Evolutionary conservation across 108 stramenopile genomes (phyloP).

Genomic region (Chaetoceros tenuissimus): DNA sequence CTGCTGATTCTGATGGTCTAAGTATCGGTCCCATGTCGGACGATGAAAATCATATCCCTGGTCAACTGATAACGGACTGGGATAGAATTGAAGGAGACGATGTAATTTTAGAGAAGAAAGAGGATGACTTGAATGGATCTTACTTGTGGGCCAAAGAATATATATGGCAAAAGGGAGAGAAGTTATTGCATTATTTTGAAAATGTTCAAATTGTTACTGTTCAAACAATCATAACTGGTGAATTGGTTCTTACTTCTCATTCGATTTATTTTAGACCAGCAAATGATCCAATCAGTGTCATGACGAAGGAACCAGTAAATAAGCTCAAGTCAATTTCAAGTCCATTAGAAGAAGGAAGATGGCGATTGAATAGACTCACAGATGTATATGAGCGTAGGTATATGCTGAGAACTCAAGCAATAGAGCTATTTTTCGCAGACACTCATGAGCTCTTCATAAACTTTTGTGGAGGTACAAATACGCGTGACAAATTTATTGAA

Average conservation of each 20-base stretch:
- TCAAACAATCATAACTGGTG: constrained; percentile 44
- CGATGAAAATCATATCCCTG: not conserved
- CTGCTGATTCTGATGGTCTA: constrained; percentile 31
- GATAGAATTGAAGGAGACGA: constrained; percentile 36
- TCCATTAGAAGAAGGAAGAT: constrained; percentile 32
- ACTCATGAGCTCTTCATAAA: constrained; percentile 79
- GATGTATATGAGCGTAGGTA: constrained; percentile 87
- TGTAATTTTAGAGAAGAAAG: constrained; percentile 11
- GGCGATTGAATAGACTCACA: constrained; percentile 60
- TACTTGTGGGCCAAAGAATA: constrained; percentile 71
- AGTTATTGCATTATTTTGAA: constrained; percentile 60
- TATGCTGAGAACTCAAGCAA: constrained; percentile 79
- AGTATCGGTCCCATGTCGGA: constrained; percentile 17
- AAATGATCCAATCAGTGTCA: constrained; percentile 46
- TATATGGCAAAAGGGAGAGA: constrained; percentile 65
- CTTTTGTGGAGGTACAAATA: constrained; percentile 62
- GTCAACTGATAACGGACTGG: constrained; percentile 18
- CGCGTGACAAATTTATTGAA: constrained; percentile 67
- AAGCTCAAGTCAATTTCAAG: constrained; percentile 19
- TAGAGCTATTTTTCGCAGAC: constrained; percentile 90
- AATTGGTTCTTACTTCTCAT: constrained; percentile 66
- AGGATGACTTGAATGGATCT: constrained; percentile 27
- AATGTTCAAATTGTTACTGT: constrained; percentile 55
- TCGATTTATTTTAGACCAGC: constrained; percentile 72
- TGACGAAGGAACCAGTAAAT: constrained; percentile 72